phyloP scores from a whole-genome alignment of 257 asterid genomes.

The Craterostigma plantagineum region DNA sequence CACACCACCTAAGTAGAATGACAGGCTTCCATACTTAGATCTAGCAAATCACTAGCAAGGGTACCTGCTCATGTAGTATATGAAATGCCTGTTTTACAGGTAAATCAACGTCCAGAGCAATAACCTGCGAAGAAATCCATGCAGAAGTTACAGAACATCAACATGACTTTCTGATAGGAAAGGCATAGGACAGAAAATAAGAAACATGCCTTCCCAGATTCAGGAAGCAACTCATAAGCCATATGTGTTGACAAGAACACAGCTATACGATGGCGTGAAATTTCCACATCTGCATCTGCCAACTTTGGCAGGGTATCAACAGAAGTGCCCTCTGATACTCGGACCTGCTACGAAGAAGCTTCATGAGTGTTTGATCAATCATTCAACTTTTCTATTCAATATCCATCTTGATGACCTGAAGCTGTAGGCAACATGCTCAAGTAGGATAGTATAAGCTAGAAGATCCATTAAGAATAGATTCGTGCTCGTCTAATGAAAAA shows the following conservation, averaged over 20 bases:
- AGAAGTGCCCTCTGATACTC: conserved; percentile 45
- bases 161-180: not conserved
- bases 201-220: conserved; percentile 69
- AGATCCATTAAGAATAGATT: not conserved
- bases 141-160: conserved; percentile 4
- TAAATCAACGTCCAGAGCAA: conserved; percentile 74
- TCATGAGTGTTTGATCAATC: conserved; percentile 1
- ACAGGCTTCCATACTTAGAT: not conserved
- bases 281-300: conserved; percentile 59
- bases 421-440: not conserved
- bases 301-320: conserved; percentile 32
- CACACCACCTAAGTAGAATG: not conserved
- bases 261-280: conserved; percentile 55
- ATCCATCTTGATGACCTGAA: not conserved
- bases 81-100: conserved; percentile 95
- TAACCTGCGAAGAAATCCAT: conserved; percentile 30
- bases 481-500: not conserved
- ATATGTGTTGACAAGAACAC: conserved; percentile 56
- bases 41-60: not conserved
- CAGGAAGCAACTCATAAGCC: conserved; percentile 87
- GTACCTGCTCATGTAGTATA: conserved; percentile 93
- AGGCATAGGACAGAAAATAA: conserved; percentile 1
- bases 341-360: conserved; percentile 34
- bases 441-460: not conserved
- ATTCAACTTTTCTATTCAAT: conserved; percentile 4